These are phyloP conservation scores for Phytophthora podocarpi DNA, from an alignment of 352 stramenopile species.

Conservation along the genomic window DNA sequence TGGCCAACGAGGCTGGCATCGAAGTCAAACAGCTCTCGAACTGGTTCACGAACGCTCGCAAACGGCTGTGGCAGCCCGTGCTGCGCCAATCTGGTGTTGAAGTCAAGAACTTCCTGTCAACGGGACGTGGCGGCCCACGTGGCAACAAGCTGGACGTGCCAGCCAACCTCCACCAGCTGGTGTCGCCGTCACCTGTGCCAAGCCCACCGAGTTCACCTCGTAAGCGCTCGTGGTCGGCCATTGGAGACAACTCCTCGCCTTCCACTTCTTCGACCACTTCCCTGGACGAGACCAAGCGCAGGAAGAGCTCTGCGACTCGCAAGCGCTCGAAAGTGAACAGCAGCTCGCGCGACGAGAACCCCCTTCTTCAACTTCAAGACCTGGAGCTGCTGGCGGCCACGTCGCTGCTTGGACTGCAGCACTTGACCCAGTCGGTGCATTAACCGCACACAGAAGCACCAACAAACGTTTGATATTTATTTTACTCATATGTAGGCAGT, in stretches of 20 bases:
- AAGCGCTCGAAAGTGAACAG: constrained; percentile 47
- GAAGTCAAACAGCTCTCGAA: constrained; percentile 91
- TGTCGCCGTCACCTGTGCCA: constrained; percentile 46
- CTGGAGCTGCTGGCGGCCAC: constrained; percentile 78
- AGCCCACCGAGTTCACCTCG: constrained; percentile 49
- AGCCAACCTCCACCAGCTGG: constrained; percentile 58
- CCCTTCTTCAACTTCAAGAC: constrained; percentile 55
- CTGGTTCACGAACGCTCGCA: constrained; percentile 91
- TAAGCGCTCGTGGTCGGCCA: constrained; percentile 62
- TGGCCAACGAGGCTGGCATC: constrained; percentile 79
- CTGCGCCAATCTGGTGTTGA: constrained; percentile 87
- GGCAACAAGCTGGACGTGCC: constrained; percentile 83
- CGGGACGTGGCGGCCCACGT: constrained; percentile 75
- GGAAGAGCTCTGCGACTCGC: constrained; percentile 36
- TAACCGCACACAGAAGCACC: constrained; percentile 23
- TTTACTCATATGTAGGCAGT: constrained; percentile 35
- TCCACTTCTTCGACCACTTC: constrained; percentile 2
- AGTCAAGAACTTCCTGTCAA: constrained; percentile 90
- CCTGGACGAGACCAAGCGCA: constrained; percentile 40
- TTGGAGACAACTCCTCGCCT: constrained; percentile 32
- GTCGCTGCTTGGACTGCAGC: constrained; percentile 76
- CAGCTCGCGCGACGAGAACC: constrained; percentile 7
- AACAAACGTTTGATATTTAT: constrained; percentile 47
- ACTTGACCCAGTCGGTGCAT: constrained; percentile 74
- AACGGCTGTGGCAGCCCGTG: constrained; percentile 87